Percentiles rank a stretch among this genome's conserved stretches.
Conservation (phyloP, 164 flowering plant genomes). For the Vitis labrusca region DNA sequence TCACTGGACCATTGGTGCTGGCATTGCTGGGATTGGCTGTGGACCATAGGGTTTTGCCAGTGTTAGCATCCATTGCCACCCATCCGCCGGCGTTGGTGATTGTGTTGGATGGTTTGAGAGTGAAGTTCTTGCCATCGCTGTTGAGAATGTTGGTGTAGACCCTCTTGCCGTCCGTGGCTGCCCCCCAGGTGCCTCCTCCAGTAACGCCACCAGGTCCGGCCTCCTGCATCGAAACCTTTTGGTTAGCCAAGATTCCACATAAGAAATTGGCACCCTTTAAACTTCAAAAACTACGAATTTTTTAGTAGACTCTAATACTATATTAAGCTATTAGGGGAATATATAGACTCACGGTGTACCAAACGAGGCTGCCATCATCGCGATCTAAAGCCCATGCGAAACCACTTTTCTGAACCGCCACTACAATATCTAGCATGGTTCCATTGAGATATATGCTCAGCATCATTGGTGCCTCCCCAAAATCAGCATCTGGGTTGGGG, state of each 20-base stretch:
- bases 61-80: constrained; percentile 43
- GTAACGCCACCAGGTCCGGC: constrained; percentile 45
- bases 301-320: too few relatives aligned
- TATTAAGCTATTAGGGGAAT: too few relatives aligned
- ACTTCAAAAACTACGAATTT: too few relatives aligned
- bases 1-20: constrained; percentile 29
- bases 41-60: constrained; percentile 38
- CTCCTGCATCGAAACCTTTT: constrained; percentile 17
- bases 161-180: constrained; percentile 40
- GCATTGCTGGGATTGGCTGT: constrained; percentile 34
- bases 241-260: too few relatives aligned
- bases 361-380: constrained; percentile 24
- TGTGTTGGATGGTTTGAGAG: constrained; percentile 30
- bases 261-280: too few relatives aligned
- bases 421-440: constrained; percentile 22
- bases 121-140: constrained; percentile 21
- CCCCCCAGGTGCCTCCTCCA: constrained; percentile 51
- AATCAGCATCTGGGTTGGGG: constrained; percentile 35
- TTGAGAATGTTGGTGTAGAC: constrained; percentile 50
- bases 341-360: constrained; percentile 31
- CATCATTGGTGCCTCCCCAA: constrained; percentile 42
- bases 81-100: constrained; percentile 37
- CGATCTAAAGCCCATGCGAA: constrained; percentile 45
- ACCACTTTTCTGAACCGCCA: constrained; percentile 42
- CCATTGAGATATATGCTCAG: constrained; percentile 14